A percentile compares a stretch with the other conserved stretches of the same genome.
Evolutionary conservation across 2,329 filamentous ascomycete genomes (phyloP).

Genomic region (Fusarium chaquense): DNA sequence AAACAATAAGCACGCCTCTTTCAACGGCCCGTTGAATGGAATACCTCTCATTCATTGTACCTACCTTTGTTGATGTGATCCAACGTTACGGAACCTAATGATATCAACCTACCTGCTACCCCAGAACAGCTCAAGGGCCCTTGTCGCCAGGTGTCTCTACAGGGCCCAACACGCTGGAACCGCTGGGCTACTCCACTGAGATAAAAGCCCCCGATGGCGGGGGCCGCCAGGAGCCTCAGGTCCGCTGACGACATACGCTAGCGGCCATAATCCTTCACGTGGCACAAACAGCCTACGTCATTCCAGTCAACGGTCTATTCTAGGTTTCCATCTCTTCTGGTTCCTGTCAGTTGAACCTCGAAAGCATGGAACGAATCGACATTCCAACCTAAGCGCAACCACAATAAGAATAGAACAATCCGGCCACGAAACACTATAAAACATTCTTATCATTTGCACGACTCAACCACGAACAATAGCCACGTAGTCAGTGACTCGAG

Average conservation of each 20-base stretch:
- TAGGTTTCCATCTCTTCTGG: background rate
- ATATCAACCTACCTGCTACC: slow-evolving; percentile 8
- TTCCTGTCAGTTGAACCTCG: slow-evolving; percentile 8
- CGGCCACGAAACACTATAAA: background rate
- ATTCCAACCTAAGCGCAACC: background rate
- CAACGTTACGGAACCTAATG: slow-evolving; percentile 4
- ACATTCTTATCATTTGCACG: background rate
- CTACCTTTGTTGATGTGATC: slow-evolving; percentile 1
- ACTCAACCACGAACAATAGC: background rate
- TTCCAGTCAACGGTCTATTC: slow-evolving; percentile 14
- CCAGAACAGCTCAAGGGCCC: background rate
- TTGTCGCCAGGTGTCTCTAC: slow-evolving; percentile 26
- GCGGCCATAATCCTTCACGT: slow-evolving; percentile 28
- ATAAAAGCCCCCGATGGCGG: slow-evolving; percentile 1
- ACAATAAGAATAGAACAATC: background rate
- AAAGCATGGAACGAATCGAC: background rate
- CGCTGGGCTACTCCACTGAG: slow-evolving; percentile 23
- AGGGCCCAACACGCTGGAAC: slow-evolving; percentile 25
- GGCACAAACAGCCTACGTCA: slow-evolving; percentile 33
- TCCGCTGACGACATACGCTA: slow-evolving; percentile 42
- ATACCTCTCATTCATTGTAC: background rate
- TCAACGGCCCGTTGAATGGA: background rate
- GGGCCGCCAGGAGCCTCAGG: slow-evolving; percentile 23
- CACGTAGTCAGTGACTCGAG: slow-evolving; percentile 6
- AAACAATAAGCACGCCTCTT: background rate